Evolutionary conservation across 2,329 filamentous ascomycete genomes (phyloP), one percentile per base, ranked within the genome.

Genomic region (Trichophyton benhamiae): DNA sequence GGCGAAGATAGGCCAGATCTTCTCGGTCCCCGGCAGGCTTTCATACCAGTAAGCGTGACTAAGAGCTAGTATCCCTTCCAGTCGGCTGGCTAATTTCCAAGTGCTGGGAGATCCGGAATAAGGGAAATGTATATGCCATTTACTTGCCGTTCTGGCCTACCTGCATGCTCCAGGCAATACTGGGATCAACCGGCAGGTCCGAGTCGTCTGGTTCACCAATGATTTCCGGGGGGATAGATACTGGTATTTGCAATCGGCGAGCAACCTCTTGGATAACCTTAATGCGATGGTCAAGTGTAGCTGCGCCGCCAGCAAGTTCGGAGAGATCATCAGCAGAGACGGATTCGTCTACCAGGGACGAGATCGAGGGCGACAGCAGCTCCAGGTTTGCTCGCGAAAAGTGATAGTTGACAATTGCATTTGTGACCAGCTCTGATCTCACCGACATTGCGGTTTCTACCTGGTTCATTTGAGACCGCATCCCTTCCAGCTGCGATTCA

Each of bases 391-490:
- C 48, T 27, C 59, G 8, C 33, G 62, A 61, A 17, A 63, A 46
- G 27, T 63, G 60, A 22, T 63, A 63, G 25, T 63, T 63, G 48
- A 63, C 60, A 3, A 63, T 61, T 17, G 62, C 62, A 41, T 63
- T 61, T 8, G 49, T 60, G 15, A 63, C 62, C 11, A 63, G 57
- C 20, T 63, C 62, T 3, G 62, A 61, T 5, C 62, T 58, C 46
- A 62, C 62, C 1, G 57, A 44, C 52, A 58, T 63, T 27, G 62
- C 62, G 0, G 60, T 63, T 52, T 63, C 62, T 15, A 63, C 57
- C 20, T 63, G 62, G 4, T 53, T 57, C 60, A 63, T 60, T 46
- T 63, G 62, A 17, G 57, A n/a, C 30, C 48, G 60, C 41, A 63
- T 33, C 2, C 62, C 60, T 33, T 63, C 48, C 42, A 55, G 49